phyloP scores from a whole-genome alignment of 2,329 filamentous ascomycete genomes.

The Exophiala sideris region DNA sequence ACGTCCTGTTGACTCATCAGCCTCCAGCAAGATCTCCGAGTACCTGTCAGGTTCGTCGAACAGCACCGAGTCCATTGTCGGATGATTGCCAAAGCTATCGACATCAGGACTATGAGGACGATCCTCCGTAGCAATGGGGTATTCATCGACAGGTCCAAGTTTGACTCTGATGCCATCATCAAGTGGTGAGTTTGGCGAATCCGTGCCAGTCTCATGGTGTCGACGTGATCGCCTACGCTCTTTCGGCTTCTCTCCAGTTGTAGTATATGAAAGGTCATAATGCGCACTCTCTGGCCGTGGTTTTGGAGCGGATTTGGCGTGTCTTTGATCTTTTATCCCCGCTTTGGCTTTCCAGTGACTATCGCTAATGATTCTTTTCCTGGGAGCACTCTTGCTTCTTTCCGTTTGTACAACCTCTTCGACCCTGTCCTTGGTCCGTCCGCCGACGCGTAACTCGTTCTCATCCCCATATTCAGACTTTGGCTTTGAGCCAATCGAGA shows the following conservation, averaged over 20 bases:
- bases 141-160: neutral
- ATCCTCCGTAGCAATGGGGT: neutral
- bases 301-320: neutral
- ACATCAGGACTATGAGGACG: neutral
- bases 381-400: conserved; percentile 62
- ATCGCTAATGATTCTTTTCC: conserved; percentile 90
- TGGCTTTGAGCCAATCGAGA: conserved; percentile 10
- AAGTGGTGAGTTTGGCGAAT: neutral
- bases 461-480: conserved; percentile 16
- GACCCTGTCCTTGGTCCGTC: conserved; percentile 18
- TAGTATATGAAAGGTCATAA: conserved; percentile 23
- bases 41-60: conserved; percentile 8
- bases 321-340: conserved; percentile 5
- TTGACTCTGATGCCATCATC: conserved; percentile 17
- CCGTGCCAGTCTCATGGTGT: neutral
- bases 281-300: conserved; percentile 24
- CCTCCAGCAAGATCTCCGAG: neutral
- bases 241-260: conserved; percentile 24
- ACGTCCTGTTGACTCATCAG: conserved; percentile 5
- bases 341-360: conserved; percentile 68
- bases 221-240: conserved; percentile 21
- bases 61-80: conserved; percentile 5
- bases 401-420: conserved; percentile 27
- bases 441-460: conserved; percentile 5
- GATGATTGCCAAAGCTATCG: conserved; percentile 7